Conservation (phyloP, 768 basidiomycete genomes). For the Tulasnella sp. region DNA sequence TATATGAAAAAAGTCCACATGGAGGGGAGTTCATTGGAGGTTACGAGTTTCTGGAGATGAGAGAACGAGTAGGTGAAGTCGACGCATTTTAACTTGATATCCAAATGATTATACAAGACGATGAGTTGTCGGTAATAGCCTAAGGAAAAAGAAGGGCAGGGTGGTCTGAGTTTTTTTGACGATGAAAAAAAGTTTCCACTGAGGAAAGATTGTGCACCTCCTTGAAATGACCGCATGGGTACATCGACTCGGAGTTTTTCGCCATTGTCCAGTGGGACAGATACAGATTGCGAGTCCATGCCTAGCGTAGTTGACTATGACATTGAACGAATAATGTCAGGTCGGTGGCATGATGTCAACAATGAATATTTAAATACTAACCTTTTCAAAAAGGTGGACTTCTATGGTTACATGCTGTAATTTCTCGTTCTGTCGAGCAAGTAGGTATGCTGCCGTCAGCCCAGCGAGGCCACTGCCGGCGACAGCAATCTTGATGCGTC, state of each 20-base stretch:
- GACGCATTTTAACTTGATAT: conserved; percentile 42
- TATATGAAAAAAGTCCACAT: conserved; percentile 45
- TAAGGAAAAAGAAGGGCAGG: conserved; percentile 23
- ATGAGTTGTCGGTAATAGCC: conserved; percentile 70
- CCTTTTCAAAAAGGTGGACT: conserved; percentile 69
- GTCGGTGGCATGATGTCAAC: not conserved
- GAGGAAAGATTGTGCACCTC: too few relatives aligned
- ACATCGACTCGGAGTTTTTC: conserved; percentile 48
- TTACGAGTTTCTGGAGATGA: conserved; percentile 24
- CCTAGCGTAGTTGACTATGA: conserved; percentile 45
- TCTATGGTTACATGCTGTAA: conserved; percentile 31
- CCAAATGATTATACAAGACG: conserved; percentile 49
- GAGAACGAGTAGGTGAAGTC: conserved; percentile 71
- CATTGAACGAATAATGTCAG: not conserved
- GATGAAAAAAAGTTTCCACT: too few relatives aligned
- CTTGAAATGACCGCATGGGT: conserved; percentile 75
- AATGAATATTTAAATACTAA: conserved; percentile 25
- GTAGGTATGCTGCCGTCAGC: conserved; percentile 53
- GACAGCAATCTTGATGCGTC: conserved; percentile 47
- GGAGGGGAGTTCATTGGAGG: not conserved
- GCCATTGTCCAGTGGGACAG: conserved; percentile 25
- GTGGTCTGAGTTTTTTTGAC: too few relatives aligned
- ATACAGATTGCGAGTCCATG: conserved; percentile 43
- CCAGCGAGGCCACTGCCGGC: conserved; percentile 67
- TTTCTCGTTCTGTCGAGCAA: conserved; percentile 30